Percentiles rank a stretch among this genome's conserved stretches.
Evolutionary conservation across 257 asterid genomes (phyloP).

Genomic region (Jasminum sambac): DNA sequence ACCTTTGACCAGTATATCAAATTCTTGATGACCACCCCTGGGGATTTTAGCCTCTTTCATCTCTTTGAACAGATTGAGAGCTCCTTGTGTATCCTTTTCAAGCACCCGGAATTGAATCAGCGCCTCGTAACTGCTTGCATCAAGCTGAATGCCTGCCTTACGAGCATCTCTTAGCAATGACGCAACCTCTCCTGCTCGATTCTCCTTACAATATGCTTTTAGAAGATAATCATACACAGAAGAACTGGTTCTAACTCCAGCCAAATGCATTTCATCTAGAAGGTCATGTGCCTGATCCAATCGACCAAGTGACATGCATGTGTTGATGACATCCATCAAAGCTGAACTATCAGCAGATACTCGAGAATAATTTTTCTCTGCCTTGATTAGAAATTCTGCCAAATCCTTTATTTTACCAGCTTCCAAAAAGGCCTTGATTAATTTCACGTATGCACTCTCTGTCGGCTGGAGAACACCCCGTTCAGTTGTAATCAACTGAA

Average conservation of each 20-base stretch:
- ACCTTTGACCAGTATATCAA: conserved; percentile 38
- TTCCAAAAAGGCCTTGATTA: conserved; percentile 77
- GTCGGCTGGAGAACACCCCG: conserved; percentile 89
- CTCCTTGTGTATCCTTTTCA: conserved; percentile 70
- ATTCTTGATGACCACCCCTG: conserved; percentile 44
- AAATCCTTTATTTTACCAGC: conserved; percentile 65
- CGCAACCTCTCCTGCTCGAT: conserved; percentile 52
- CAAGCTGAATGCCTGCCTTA: conserved; percentile 76
- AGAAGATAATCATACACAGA: conserved; percentile 73
- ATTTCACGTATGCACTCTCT: conserved; percentile 63
- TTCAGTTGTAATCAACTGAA: conserved; percentile 72
- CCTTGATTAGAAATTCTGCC: conserved; percentile 66
- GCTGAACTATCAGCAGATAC: conserved; percentile 64
- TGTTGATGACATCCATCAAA: conserved; percentile 58
- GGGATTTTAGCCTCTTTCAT: conserved; percentile 83
- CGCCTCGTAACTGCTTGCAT: conserved; percentile 66
- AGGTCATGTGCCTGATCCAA: conserved; percentile 88
- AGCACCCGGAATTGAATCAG: conserved; percentile 62
- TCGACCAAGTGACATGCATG: conserved; percentile 85
- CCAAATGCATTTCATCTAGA: conserved; percentile 88
- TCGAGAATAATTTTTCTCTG: conserved; percentile 70
- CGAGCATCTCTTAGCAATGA: conserved; percentile 84
- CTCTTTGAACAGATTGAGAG: conserved; percentile 76
- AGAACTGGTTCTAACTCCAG: conserved; percentile 71
- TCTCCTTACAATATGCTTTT: conserved; percentile 67